A percentile compares a stretch with the other conserved stretches of the same genome.
Conservation (phyloP, 2,329 filamentous ascomycete species). For the Dactylellina cionopaga region DNA sequence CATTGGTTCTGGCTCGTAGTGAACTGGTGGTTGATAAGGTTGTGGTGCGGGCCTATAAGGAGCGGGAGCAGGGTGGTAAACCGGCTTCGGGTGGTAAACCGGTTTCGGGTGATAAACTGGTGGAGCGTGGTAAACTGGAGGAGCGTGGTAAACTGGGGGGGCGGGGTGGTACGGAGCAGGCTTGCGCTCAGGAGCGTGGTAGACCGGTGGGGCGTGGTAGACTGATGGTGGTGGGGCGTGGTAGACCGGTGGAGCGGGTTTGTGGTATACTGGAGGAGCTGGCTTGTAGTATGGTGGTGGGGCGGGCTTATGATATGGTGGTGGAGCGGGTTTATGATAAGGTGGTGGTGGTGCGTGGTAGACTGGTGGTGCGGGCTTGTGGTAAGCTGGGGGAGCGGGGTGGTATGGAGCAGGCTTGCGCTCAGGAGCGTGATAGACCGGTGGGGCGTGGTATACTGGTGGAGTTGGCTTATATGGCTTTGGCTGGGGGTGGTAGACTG, state of each 20-base stretch:
- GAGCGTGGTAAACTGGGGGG: not conserved
- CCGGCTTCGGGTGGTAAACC: not conserved
- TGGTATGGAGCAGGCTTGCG: not conserved
- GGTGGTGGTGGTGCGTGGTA: not conserved
- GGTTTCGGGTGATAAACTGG: not conserved
- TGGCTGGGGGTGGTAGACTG: not conserved
- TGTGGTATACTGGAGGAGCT: not conserved
- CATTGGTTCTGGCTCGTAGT: constrained; percentile 4
- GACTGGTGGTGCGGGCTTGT: not conserved
- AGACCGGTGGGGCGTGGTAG: no score
- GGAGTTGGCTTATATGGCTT: constrained; percentile 11
- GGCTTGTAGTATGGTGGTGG: not conserved
- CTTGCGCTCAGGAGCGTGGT: no score
- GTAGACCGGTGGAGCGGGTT: not conserved
- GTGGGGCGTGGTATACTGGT: not conserved
- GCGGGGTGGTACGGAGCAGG: no score
- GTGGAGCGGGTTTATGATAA: not conserved
- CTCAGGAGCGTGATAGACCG: constrained; percentile 2
- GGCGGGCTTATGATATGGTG: not conserved
- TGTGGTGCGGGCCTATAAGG: constrained; percentile 8
- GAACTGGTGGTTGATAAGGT: not conserved
- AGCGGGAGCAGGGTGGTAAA: not conserved
- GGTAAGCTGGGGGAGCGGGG: not conserved
- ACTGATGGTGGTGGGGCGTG: not conserved
- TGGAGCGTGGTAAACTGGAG: constrained; percentile 7